Evolutionary conservation across 75 land plant genomes (phyloP).

Genomic region (Isoetes taiwanensis): DNA sequence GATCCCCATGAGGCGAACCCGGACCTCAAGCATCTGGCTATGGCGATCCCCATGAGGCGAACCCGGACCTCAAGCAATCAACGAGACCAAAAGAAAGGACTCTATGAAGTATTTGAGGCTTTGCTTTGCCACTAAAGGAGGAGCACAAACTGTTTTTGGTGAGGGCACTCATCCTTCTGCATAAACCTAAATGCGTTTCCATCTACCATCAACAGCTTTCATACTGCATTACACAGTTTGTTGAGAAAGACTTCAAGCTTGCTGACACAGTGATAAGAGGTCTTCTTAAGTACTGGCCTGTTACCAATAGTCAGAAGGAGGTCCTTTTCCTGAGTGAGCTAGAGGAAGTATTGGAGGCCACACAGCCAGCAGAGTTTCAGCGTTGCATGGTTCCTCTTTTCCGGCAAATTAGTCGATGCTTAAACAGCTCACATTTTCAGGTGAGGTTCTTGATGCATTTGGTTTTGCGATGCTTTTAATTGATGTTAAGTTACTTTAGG

Average conservation of each 20-base stretch:
- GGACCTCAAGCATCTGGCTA: too few relatives aligned
- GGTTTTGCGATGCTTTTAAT: too few relatives aligned
- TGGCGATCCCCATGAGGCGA: too few relatives aligned
- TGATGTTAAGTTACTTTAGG: too few relatives aligned
- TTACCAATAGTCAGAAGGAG: conserved; percentile 79
- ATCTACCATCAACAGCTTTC: conserved; percentile 82
- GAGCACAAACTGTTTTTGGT: conserved; percentile 78
- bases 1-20: too few relatives aligned
- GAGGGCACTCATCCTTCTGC: conserved; percentile 67
- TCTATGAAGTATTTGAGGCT: too few relatives aligned
- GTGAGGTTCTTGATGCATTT: too few relatives aligned
- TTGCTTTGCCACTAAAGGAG: conserved; percentile 79
- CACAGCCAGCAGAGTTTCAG: conserved; percentile 48
- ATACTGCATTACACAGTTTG: conserved; percentile 75
- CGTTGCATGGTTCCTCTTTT: conserved; percentile 48
- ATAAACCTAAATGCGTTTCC: conserved; percentile 65
- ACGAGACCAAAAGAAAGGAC: too few relatives aligned
- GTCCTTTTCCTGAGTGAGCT: conserved; percentile 73
- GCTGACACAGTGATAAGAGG: conserved; percentile 85
- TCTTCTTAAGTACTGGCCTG: conserved; percentile 72
- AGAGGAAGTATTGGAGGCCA: conserved; percentile 76
- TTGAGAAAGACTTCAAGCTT: conserved; percentile 86
- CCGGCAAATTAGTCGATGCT: conserved; percentile 38
- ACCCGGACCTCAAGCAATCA: too few relatives aligned
- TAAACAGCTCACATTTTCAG: conserved; percentile 57